Evolutionary conservation across 768 basidiomycete genomes (phyloP).

Genomic region (Daedaleopsis nitida): DNA sequence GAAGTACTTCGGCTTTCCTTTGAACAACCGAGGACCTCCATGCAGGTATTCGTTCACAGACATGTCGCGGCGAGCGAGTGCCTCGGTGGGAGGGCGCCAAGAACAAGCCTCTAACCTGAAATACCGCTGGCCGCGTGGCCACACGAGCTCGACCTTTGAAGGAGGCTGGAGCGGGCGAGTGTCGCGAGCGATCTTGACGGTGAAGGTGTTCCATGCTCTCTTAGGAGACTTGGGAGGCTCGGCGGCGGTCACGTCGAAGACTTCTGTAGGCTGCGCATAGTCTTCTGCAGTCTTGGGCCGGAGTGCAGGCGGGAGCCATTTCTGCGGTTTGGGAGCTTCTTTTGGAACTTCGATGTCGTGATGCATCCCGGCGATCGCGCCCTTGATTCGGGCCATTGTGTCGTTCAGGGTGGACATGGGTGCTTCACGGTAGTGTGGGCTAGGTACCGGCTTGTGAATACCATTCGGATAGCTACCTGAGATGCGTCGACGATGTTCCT

Average conservation of each 20-base stretch:
- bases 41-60: conserved; percentile 70
- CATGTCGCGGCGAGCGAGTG: conserved; percentile 61
- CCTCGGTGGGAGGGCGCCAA: conserved; percentile 70
- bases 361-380: conserved; percentile 70
- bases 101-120: conserved; percentile 68
- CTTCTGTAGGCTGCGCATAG: conserved; percentile 15
- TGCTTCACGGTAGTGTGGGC: conserved; percentile 45
- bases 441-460: conserved; percentile 25
- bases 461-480: conserved; percentile 15
- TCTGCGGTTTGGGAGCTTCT: conserved; percentile 24
- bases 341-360: conserved; percentile 40
- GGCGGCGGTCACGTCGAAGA: conserved; percentile 28
- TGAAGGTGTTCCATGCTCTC: conserved; percentile 29
- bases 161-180: conserved; percentile 47
- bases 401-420: conserved; percentile 79
- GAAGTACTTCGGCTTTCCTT: conserved; percentile 36
- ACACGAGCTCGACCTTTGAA: conserved; percentile 47
- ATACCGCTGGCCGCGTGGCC: conserved; percentile 42
- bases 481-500: conserved; percentile 10
- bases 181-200: conserved; percentile 40
- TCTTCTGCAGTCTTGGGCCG: conserved; percentile 18
- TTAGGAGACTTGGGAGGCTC: conserved; percentile 30
- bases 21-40: conserved; percentile 39
- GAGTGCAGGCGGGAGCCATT: conserved; percentile 33
- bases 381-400: conserved; percentile 84